phyloP scores from a whole-genome alignment of 164 flowering plant species.

The Tetrastigma voinierianum region DNA sequence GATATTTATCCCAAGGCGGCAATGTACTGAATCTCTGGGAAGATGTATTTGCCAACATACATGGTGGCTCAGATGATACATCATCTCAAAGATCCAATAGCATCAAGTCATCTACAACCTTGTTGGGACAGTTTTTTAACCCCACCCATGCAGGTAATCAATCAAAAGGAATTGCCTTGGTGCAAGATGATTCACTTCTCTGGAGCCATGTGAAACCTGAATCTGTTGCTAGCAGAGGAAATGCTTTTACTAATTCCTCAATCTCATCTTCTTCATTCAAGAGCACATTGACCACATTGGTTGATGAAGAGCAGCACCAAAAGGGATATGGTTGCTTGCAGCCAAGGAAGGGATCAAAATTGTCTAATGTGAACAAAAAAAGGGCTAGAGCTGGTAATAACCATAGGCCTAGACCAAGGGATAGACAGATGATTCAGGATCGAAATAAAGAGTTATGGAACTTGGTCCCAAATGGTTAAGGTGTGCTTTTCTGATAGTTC shows the following conservation, averaged over 20 bases:
- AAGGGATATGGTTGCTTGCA: constrained; percentile 14
- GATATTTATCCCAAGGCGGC: constrained; percentile 14
- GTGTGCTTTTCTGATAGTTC: constrained; percentile 24
- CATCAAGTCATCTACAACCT: constrained; percentile 21
- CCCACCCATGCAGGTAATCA: constrained; percentile 18
- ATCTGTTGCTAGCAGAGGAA: constrained; percentile 8
- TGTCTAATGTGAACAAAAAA: constrained; percentile 32
- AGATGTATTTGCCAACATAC: constrained; percentile 37
- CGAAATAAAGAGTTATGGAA: constrained; percentile 78
- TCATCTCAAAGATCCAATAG: constrained; percentile 17
- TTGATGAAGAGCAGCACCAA: constrained; percentile 31
- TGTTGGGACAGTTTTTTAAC: constrained; percentile 19
- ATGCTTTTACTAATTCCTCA: constrained; percentile 17
- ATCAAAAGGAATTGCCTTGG: constrained; percentile 15
- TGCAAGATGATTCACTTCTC: constrained; percentile 19
- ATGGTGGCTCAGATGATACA: constrained; percentile 25
- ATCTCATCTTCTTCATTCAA: constrained; percentile 34
- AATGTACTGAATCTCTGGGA: constrained; percentile 45
- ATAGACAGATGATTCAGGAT: constrained; percentile 92
- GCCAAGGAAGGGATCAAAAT: constrained; percentile 32
- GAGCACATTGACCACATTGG: constrained; percentile 27
- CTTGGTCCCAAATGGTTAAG: constrained; percentile 81
- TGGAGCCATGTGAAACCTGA: constrained; percentile 24
- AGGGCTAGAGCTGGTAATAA: constrained; percentile 38
- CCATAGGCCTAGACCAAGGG: constrained; percentile 75